Conservation (phyloP, 805 yeast species). For the Metschnikowia dekortorum region DNA sequence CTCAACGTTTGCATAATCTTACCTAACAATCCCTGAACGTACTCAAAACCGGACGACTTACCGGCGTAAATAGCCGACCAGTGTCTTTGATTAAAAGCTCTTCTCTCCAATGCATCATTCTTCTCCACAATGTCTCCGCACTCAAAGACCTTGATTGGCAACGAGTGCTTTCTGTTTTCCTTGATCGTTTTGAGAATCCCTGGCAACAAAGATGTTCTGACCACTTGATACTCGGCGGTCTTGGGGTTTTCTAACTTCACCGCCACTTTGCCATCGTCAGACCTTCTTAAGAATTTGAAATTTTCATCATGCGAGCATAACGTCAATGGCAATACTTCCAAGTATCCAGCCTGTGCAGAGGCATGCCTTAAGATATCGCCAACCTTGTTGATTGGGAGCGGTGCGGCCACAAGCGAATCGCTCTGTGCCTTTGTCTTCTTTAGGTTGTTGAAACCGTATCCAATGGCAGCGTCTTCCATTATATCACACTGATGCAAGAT, state of each 20-base stretch:
- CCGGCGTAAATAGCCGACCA: conserved; percentile 96
- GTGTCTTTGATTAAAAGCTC: conserved; percentile 86
- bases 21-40: conserved; percentile 89
- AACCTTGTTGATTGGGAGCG: conserved; percentile 87
- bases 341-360: conserved; percentile 92
- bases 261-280: conserved; percentile 72
- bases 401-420: conserved; percentile 75
- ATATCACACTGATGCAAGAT: conserved; percentile 95
- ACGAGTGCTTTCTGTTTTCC: conserved; percentile 92
- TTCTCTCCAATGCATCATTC: conserved; percentile 74
- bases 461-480: conserved; percentile 97
- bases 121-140: conserved; percentile 92
- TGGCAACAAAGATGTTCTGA: conserved; percentile 89
- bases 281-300: conserved; percentile 73
- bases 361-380: conserved; percentile 88
- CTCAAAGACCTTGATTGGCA: conserved; percentile 94
- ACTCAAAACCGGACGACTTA: conserved; percentile 91
- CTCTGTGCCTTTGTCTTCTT: conserved; percentile 74
- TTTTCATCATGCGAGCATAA: conserved; percentile 96
- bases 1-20: conserved; percentile 95
- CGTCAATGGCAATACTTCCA: conserved; percentile 93
- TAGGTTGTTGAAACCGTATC: conserved; percentile 89
- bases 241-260: conserved; percentile 95
- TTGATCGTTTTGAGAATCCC: conserved; percentile 92
- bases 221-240: conserved; percentile 95